Percentiles rank a stretch among this genome's conserved stretches.
phyloP scores from a whole-genome alignment of 192 early-diverging fungal genomes.

The Geranomyces variabilis region DNA sequence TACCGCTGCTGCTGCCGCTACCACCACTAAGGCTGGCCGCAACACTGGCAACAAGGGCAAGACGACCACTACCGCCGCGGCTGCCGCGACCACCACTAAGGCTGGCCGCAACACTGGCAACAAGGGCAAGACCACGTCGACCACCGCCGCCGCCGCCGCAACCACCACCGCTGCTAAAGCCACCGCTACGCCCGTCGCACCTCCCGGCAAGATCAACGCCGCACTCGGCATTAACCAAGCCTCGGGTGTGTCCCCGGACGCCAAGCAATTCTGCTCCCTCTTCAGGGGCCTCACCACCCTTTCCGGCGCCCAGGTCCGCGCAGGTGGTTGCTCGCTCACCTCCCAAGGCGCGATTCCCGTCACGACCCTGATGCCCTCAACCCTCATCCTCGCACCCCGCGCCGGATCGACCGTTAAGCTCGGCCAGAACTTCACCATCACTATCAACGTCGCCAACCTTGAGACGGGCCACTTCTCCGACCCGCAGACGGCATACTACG shows the following conservation, averaged over 20 bases:
- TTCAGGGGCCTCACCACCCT: constrained; percentile 3
- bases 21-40: too few relatives aligned
- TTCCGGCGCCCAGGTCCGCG: constrained; percentile 32
- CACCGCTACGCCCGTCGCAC: not conserved
- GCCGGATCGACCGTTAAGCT: constrained; percentile 36
- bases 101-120: too few relatives aligned
- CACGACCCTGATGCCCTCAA: constrained; percentile 44
- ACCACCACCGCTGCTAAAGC: not conserved
- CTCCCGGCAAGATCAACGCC: constrained; percentile 3
- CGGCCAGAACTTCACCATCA: constrained; percentile 32
- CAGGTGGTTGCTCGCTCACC: constrained; percentile 33
- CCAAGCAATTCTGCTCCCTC: constrained; percentile 18
- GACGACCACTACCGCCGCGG: too few relatives aligned
- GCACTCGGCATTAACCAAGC: constrained; percentile 17
- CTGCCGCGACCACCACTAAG: too few relatives aligned
- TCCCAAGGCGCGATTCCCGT: constrained; percentile 36
- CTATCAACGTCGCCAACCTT: constrained; percentile 37
- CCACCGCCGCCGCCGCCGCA: not conserved
- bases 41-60: too few relatives aligned
- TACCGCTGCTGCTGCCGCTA: too few relatives aligned
- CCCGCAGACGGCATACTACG: constrained; percentile 36
- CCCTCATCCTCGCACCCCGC: constrained; percentile 38
- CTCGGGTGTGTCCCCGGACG: constrained; percentile 7
- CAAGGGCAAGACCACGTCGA: not conserved
- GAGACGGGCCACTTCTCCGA: constrained; percentile 46